Conservation (phyloP, 192 early-diverging fungal genomes). For the Rhizophagus clarus region DNA sequence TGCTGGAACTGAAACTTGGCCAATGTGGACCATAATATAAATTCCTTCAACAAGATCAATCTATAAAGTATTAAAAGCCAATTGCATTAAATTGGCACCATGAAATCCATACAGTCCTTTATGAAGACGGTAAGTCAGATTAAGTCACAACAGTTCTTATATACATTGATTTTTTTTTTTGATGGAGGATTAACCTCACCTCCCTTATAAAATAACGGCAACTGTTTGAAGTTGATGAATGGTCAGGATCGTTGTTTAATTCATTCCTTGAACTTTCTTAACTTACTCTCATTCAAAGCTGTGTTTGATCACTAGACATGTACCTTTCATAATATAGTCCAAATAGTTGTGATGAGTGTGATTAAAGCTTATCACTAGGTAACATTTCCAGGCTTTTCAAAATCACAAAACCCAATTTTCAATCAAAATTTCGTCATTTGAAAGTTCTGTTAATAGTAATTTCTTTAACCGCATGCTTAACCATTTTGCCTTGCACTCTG, state of each 20-base stretch:
- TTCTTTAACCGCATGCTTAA: neutral
- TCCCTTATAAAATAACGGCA: neutral
- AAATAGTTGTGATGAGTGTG: conserved; percentile 9
- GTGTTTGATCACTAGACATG: conserved; percentile 24
- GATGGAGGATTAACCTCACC: too few species aligned
- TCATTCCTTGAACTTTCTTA: conserved; percentile 7
- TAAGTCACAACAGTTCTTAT: too few species aligned
- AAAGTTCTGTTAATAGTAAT: conserved; percentile 10
- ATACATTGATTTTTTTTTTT: too few species aligned
- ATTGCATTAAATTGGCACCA: conserved; percentile 23
- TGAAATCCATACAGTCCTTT: conserved; percentile 10
- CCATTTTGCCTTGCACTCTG: conserved; percentile 9
- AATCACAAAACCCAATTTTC: conserved; percentile 18
- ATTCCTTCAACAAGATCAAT: conserved; percentile 18
- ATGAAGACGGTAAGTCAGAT: conserved; percentile 10
- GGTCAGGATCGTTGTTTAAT: conserved; percentile 1
- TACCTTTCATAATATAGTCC: conserved; percentile 21
- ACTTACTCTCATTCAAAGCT: conserved; percentile 25
- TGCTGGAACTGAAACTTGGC: conserved; percentile 17
- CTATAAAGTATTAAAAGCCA: neutral
- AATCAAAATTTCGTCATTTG: conserved; percentile 12
- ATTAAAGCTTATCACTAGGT: conserved; percentile 9
- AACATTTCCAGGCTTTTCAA: conserved; percentile 16
- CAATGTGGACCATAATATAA: conserved; percentile 28
- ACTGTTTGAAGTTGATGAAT: conserved; percentile 21